Evolutionary conservation across 2,329 filamentous ascomycete species (phyloP).

Genomic region (Cytospora chrysosperma): DNA sequence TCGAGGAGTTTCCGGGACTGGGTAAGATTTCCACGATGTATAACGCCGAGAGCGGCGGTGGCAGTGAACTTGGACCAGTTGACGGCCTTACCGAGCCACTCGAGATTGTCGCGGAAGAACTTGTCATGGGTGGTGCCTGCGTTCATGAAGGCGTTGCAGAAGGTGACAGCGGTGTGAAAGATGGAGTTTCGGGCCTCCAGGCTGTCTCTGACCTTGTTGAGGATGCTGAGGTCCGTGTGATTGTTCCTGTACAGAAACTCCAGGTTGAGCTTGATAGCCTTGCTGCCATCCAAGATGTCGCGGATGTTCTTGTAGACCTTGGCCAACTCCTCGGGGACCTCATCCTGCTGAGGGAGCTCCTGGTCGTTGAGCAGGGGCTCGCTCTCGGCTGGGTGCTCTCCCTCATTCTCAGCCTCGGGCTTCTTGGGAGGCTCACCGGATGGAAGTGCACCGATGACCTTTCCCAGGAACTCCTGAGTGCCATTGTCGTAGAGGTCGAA

Average conservation of each 20-base stretch:
- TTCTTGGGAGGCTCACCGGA: constrained; percentile 47
- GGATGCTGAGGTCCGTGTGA: constrained; percentile 83
- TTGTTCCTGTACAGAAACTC: constrained; percentile 97
- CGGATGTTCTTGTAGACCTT: constrained; percentile 63
- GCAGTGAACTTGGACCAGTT: constrained; percentile 99
- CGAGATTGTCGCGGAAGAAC: constrained; percentile 96
- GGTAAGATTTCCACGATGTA: constrained; percentile 90
- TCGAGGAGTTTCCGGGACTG: constrained; percentile 92
- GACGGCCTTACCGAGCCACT: constrained; percentile 96
- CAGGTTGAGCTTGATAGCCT: constrained; percentile 90
- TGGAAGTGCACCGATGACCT: constrained; percentile 80
- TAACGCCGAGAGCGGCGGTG: constrained; percentile 92
- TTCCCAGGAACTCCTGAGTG: constrained; percentile 92
- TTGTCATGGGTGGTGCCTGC: constrained; percentile 97
- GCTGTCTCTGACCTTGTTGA: constrained; percentile 96
- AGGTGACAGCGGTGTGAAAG: constrained; percentile 95
- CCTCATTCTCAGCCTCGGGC: constrained; percentile 44
- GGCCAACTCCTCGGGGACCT: constrained; percentile 51
- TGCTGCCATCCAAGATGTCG: constrained; percentile 78
- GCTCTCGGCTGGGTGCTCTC: constrained; percentile 43
- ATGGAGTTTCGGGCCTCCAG: constrained; percentile 93
- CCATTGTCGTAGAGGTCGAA: constrained; percentile 99
- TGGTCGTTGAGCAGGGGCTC: constrained; percentile 50
- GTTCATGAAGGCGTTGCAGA: constrained; percentile 99
- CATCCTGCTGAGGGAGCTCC: constrained; percentile 54